These are phyloP conservation scores for Roridomyces roridus DNA, from an alignment of 768 basidiomycete species.

Conservation along the genomic window DNA sequence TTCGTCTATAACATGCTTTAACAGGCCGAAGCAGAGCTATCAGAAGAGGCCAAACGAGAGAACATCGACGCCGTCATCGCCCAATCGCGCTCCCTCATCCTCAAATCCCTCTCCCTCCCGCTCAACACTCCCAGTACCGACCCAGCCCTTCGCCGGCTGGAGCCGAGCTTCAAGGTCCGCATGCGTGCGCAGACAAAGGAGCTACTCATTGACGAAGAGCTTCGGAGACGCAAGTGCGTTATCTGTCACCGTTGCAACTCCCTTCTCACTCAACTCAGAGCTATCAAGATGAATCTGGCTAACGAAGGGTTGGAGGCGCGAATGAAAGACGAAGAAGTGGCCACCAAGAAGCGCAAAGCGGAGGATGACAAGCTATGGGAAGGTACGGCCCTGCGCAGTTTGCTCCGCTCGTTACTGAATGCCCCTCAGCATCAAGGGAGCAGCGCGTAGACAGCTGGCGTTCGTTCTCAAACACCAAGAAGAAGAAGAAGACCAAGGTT, in stretches of 20 bases:
- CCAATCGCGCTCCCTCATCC: constrained; percentile 72
- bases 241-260: constrained; percentile 1
- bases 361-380: constrained; percentile 93
- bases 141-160: constrained; percentile 53
- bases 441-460: constrained; percentile 88
- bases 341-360: constrained; percentile 80
- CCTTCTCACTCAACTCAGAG: constrained; percentile 48
- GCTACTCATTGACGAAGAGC: constrained; percentile 88
- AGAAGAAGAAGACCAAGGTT: constrained; percentile 83
- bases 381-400: constrained; percentile 51
- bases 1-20: background rate
- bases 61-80: constrained; percentile 82
- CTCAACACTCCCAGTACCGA: constrained; percentile 64
- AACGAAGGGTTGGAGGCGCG: constrained; percentile 94
- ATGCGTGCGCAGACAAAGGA: constrained; percentile 80
- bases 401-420: background rate
- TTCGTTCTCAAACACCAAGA: constrained; percentile 63
- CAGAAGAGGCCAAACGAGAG: constrained; percentile 78
- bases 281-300: constrained; percentile 88
- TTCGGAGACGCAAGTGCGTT: constrained; percentile 80
- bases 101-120: constrained; percentile 70
- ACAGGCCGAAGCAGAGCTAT: constrained; percentile 86
- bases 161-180: constrained; percentile 71
- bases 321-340: constrained; percentile 88
- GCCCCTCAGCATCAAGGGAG: constrained; percentile 67